Evolutionary conservation across 306 rosid genomes (phyloP).

Genomic region (Cucurbita argyrosperma): DNA sequence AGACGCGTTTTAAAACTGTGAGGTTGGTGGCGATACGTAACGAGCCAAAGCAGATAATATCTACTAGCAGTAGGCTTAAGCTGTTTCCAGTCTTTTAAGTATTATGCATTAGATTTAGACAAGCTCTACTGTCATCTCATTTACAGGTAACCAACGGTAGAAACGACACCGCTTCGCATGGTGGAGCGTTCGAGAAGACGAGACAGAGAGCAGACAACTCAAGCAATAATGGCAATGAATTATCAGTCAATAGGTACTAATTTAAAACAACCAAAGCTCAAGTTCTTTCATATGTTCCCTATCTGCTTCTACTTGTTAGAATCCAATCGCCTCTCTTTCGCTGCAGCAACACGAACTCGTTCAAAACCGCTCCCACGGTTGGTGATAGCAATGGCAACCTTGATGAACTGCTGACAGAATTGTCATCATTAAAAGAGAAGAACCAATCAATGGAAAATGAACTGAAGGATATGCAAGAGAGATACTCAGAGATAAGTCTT

Average conservation of each 20-base stretch:
- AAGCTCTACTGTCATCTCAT: not conserved
- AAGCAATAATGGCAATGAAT: not conserved
- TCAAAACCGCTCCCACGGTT: constrained; percentile 14
- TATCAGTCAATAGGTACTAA: constrained; percentile 25
- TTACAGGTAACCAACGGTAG: constrained; percentile 29
- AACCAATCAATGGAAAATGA: constrained; percentile 69
- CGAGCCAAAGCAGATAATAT: no score
- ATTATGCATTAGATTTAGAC: not conserved
- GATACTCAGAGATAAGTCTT: constrained; percentile 94
- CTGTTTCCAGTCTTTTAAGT: not conserved
- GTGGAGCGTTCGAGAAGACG: not conserved
- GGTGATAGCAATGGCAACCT: constrained; percentile 11
- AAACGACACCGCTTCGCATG: constrained; percentile 13
- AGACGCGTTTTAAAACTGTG: no score
- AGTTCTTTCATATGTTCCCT: not conserved
- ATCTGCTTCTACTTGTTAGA: not conserved
- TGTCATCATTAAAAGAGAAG: constrained; percentile 42
- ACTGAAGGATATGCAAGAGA: constrained; percentile 90
- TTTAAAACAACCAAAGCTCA: not conserved
- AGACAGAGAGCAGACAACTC: not conserved
- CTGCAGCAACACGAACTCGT: constrained; percentile 19
- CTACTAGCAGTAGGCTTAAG: no score
- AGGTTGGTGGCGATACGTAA: no score
- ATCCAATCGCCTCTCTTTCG: not conserved
- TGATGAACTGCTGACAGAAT: constrained; percentile 24